phyloP scores from a whole-genome alignment of 1,284 basidiomycete genomes.

The Cutaneotrichosporon cavernicola region DNA sequence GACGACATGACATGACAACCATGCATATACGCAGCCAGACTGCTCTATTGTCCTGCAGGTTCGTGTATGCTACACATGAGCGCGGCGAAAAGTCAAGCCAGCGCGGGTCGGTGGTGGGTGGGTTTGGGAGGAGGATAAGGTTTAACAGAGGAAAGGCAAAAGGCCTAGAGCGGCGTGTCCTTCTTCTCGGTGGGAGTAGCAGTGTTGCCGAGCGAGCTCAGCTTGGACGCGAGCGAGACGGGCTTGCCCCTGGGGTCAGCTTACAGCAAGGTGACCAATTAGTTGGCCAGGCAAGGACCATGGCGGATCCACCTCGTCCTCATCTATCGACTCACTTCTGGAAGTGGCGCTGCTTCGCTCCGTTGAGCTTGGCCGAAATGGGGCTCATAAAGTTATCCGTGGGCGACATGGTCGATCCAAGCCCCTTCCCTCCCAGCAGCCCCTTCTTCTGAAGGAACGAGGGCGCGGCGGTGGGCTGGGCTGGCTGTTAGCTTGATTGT shows the following conservation, averaged over 20 bases:
- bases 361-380: slow-evolving; percentile 79
- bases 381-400: slow-evolving; percentile 91
- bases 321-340: slow-evolving; percentile 63
- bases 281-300: background rate
- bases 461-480: slow-evolving; percentile 25
- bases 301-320: background rate
- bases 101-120: background rate
- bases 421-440: slow-evolving; percentile 28
- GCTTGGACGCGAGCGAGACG: slow-evolving; percentile 40
- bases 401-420: slow-evolving; percentile 69
- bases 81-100: background rate
- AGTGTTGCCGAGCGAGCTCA: slow-evolving; percentile 38
- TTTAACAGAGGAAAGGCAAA: too few relatives aligned
- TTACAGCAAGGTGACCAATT: background rate
- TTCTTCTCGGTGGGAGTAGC: slow-evolving; percentile 20
- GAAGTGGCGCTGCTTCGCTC: slow-evolving; percentile 87
- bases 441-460: slow-evolving; percentile 51
- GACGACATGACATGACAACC: background rate
- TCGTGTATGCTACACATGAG: background rate
- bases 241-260: slow-evolving; percentile 35
- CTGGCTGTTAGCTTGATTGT: background rate
- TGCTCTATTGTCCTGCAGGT: background rate
- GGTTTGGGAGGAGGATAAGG: background rate
- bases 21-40: background rate
- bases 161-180: slow-evolving; percentile 10